Base-by-base conservation (phyloP, 305 asterid genomes). In the Solanum aculeatissimum region DNA sequence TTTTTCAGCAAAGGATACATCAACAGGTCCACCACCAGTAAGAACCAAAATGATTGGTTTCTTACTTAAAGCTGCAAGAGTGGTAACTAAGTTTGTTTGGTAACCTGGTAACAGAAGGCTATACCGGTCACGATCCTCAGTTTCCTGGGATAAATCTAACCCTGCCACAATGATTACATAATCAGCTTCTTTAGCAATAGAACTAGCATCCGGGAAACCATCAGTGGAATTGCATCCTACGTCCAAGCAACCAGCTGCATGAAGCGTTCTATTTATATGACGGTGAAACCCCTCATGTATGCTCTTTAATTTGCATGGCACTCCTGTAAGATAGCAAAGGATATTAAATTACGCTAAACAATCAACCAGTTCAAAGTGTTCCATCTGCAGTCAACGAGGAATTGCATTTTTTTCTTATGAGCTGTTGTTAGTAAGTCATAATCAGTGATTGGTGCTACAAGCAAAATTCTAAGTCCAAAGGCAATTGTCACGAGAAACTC, bases 71-170 rank as follows among this genome's bases (percentile, higher is more conserved):
- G 89, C 89, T 83, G 98, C 97, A 77, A 97, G 88, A 54, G 93
- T 84, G 47, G 45, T 87, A 84, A 94, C 84, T 25, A 97, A 93
- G 40, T 86, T 86, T 87, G 49, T 91, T 88, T 96, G 99, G 88
- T 93, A 42, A 60, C 99, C 99, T 2, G 99, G 99, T 89, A 96
- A 89, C 58, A 96, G 94, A 87, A 96, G 98, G 90, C 96, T 96
- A 81, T 93, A 91, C 83, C 99, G 91, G 86, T 96, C 99, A 47
- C 0, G 92, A 85, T 96, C 99, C 89, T 96, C 99, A 2, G 93
- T 90, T 92, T 96, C 99, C 85, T 92, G 97, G 27, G 97, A 86
- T 87, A 96, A 91, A 89, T 96, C 98, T 88, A 96, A 71, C 43
- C 99, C 99, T 66, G 86, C 98, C 83, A 94, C 93, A 38, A 96